Percentiles rank a stretch among this genome's conserved stretches.
Conservation (phyloP, 2,329 filamentous ascomycete genomes). For the Trichoderma hamatum region DNA sequence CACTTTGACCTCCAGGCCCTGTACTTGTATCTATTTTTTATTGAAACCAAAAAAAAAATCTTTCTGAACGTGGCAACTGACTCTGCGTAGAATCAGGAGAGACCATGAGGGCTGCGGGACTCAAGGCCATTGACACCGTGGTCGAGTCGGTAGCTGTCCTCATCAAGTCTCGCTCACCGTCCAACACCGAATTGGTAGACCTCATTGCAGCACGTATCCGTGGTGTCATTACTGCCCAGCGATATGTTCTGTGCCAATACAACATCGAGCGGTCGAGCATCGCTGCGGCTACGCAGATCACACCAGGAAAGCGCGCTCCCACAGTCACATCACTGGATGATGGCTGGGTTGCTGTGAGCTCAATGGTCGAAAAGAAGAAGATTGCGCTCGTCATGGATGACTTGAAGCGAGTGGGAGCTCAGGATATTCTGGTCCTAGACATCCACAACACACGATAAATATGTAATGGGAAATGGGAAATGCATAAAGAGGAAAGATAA, state of each 20-base stretch:
- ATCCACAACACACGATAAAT: slow-evolving; percentile 74
- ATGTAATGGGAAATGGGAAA: not conserved
- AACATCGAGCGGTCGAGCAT: slow-evolving; percentile 79
- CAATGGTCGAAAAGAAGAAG: slow-evolving; percentile 88
- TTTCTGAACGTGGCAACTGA: not conserved
- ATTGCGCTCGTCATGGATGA: slow-evolving; percentile 88
- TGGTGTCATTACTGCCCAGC: slow-evolving; percentile 93
- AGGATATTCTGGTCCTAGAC: slow-evolving; percentile 82
- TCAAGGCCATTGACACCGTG: slow-evolving; percentile 93
- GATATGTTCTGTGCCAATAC: slow-evolving; percentile 94
- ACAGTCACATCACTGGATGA: slow-evolving; percentile 89
- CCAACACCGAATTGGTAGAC: slow-evolving; percentile 77
- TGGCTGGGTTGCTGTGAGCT: slow-evolving; percentile 91
- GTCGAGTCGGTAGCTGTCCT: slow-evolving; percentile 85
- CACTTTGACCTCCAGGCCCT: not conserved
- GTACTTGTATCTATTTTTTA: not conserved
- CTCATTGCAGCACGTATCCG: slow-evolving; percentile 84
- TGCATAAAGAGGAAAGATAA: not conserved
- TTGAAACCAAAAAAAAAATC: too few relatives aligned
- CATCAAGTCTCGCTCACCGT: slow-evolving; percentile 85
- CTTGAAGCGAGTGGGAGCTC: slow-evolving; percentile 73
- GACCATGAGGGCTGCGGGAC: slow-evolving; percentile 93
- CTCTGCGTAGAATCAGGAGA: slow-evolving; percentile 79
- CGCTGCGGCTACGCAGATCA: slow-evolving; percentile 70
- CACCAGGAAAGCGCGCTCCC: slow-evolving; percentile 89